These are phyloP conservation scores for Calonectria ilicicola DNA, from an alignment of 2,329 filamentous ascomycete genomes.

Conservation along the genomic window DNA sequence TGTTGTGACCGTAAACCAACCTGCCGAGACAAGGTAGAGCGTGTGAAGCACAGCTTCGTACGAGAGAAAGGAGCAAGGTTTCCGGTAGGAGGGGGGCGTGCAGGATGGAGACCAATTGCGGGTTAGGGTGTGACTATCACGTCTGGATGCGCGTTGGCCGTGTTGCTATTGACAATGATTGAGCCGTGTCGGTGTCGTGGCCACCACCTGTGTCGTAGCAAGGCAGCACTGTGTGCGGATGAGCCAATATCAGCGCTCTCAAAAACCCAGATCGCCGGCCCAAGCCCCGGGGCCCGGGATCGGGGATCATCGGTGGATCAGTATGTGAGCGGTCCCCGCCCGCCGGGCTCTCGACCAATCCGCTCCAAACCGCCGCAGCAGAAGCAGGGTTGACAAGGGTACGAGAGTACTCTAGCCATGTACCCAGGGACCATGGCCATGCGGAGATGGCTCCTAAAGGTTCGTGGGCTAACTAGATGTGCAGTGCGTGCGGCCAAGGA, in stretches of 20 bases:
- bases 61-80: not conserved
- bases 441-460: slow-evolving; percentile 1
- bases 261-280: slow-evolving; percentile 39
- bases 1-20: not conserved
- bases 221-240: slow-evolving; percentile 5
- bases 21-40: slow-evolving; percentile 1
- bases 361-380: not conserved
- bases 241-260: slow-evolving; percentile 10
- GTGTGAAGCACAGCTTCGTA: not conserved
- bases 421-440: slow-evolving; percentile 5
- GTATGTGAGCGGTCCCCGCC: not conserved
- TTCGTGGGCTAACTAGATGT: slow-evolving; percentile 10
- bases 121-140: slow-evolving; percentile 18
- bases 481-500: not conserved
- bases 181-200: not conserved
- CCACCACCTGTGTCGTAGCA: slow-evolving; percentile 6
- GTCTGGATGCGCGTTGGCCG: slow-evolving; percentile 1
- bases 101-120: not conserved
- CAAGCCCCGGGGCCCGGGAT: slow-evolving; percentile 34
- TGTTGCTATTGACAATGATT: not conserved
- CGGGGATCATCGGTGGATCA: slow-evolving; percentile 32
- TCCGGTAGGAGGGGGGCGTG: slow-evolving; percentile 5
- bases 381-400: not conserved
- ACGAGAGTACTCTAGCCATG: not conserved
- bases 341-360: slow-evolving; percentile 12